Evolutionary conservation across 2,329 filamentous ascomycete genomes (phyloP).

Genomic region (Phaeosphaeriaceae sp.): DNA sequence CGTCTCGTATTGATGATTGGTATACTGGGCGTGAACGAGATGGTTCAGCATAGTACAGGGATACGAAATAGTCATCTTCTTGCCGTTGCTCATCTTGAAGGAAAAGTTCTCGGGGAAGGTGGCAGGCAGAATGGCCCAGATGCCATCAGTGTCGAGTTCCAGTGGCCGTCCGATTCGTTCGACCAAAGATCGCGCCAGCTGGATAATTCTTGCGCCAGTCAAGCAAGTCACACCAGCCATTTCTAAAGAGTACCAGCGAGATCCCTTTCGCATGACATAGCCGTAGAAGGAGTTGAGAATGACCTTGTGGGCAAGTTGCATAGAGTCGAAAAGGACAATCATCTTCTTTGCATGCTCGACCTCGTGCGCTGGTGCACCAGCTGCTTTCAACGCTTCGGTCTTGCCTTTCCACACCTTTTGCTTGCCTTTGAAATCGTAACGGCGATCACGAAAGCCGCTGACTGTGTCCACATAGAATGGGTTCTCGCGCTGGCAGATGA

Average conservation of each 20-base stretch:
- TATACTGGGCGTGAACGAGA: slow-evolving; percentile 91
- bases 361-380: slow-evolving; percentile 77
- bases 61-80: slow-evolving; percentile 96
- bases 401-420: slow-evolving; percentile 99
- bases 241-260: slow-evolving; percentile 98
- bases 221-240: slow-evolving; percentile 99
- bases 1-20: slow-evolving; percentile 96
- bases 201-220: slow-evolving; percentile 95
- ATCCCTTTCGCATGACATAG: slow-evolving; percentile 99
- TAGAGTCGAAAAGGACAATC: slow-evolving; percentile 93
- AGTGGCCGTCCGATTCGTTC: slow-evolving; percentile 91
- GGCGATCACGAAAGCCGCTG: slow-evolving; percentile 91
- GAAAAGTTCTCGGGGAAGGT: slow-evolving; percentile 96
- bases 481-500: slow-evolving; percentile 97
- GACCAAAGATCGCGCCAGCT: slow-evolving; percentile 91
- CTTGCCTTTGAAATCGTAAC: slow-evolving; percentile 98
- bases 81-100: slow-evolving; percentile 93
- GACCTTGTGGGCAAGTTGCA: slow-evolving; percentile 97
- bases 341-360: slow-evolving; percentile 98
- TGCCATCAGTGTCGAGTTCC: slow-evolving; percentile 97
- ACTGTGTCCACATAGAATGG: slow-evolving; percentile 99
- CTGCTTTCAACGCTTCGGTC: slow-evolving; percentile 81
- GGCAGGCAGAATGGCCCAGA: slow-evolving; percentile 98
- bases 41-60: slow-evolving; percentile 99
- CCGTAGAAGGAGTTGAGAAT: slow-evolving; percentile 99